phyloP scores from a whole-genome alignment of 2,329 filamentous ascomycete species.

The Diplodia intermedia region DNA sequence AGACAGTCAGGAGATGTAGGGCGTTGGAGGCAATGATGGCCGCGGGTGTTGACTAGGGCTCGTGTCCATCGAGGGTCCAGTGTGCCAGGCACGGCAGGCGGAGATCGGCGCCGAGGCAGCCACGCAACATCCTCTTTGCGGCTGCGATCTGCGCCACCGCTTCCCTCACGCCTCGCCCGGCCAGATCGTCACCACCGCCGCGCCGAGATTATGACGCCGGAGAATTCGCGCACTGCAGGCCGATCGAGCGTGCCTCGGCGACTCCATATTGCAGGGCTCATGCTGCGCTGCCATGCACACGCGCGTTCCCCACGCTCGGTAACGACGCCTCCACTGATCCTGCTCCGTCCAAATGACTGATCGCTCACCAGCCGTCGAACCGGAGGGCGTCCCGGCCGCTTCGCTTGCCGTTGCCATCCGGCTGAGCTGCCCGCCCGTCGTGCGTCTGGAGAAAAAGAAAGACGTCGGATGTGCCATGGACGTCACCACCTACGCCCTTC shows the following conservation, averaged over 20 bases:
- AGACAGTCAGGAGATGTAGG: not conserved
- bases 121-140: not conserved
- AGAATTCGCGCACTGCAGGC: conserved; percentile 20
- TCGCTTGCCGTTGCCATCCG: not conserved
- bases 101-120: not conserved
- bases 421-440: conserved; percentile 1
- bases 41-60: not conserved
- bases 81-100: not conserved
- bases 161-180: conserved; percentile 11
- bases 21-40: conserved; percentile 9
- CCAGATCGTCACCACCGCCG: not conserved
- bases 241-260: no score
- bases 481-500: conserved; percentile 7
- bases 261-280: not conserved
- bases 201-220: conserved; percentile 17
- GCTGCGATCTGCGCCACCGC: conserved; percentile 1
- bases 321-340: not conserved
- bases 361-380: not conserved
- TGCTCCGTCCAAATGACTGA: not conserved
- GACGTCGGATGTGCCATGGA: no score
- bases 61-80: not conserved
- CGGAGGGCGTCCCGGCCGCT: not conserved
- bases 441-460: not conserved
- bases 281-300: not conserved
- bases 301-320: conserved; percentile 14